Percentiles rank a stretch among this genome's conserved stretches.
phyloP scores from a whole-genome alignment of 208 protist genomes.

The Leishmania gerbilli region DNA sequence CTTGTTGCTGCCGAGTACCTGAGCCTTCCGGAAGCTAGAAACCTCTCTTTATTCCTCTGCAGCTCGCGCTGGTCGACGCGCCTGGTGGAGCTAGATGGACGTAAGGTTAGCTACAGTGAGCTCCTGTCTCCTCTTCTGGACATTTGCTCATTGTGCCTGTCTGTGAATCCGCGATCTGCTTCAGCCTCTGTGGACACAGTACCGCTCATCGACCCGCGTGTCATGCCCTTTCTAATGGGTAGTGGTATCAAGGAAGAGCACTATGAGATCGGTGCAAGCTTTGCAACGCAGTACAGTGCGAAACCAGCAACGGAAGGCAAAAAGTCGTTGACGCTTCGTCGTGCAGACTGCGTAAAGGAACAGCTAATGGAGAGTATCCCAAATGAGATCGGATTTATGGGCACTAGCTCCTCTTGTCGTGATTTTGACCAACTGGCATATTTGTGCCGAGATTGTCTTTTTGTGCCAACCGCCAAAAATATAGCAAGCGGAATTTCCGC shows the following conservation, averaged over 20 bases:
- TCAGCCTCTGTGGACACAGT: slow-evolving; percentile 50
- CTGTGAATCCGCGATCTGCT: slow-evolving; percentile 35
- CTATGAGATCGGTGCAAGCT: neutral
- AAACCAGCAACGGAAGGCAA: slow-evolving; percentile 1
- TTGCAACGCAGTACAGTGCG: neutral
- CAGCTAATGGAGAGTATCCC: slow-evolving; percentile 50
- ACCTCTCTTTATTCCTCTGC: slow-evolving; percentile 45
- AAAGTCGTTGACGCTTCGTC: slow-evolving; percentile 30
- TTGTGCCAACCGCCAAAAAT: slow-evolving; percentile 28
- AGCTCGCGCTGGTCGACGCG: slow-evolving; percentile 58
- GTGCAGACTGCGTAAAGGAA: slow-evolving; percentile 23
- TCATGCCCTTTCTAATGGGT: slow-evolving; percentile 24
- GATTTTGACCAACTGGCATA: slow-evolving; percentile 76
- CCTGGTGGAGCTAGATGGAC: slow-evolving; percentile 29
- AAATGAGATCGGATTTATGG: slow-evolving; percentile 60
- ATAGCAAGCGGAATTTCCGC: slow-evolving; percentile 9
- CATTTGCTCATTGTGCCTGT: slow-evolving; percentile 54
- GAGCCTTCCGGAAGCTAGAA: slow-evolving; percentile 35
- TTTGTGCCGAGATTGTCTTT: slow-evolving; percentile 58
- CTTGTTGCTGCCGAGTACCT: slow-evolving; percentile 56
- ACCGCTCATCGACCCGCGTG: slow-evolving; percentile 51
- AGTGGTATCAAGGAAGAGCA: slow-evolving; percentile 4
- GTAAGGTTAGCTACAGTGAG: slow-evolving; percentile 36
- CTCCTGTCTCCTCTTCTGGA: slow-evolving; percentile 57
- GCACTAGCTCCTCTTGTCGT: slow-evolving; percentile 59